Percentiles rank a stretch among this genome's conserved stretches.
These are phyloP conservation scores for Saccharomycopsis sp. DNA, from an alignment of 805 yeast genomes.

Conservation along the genomic window DNA sequence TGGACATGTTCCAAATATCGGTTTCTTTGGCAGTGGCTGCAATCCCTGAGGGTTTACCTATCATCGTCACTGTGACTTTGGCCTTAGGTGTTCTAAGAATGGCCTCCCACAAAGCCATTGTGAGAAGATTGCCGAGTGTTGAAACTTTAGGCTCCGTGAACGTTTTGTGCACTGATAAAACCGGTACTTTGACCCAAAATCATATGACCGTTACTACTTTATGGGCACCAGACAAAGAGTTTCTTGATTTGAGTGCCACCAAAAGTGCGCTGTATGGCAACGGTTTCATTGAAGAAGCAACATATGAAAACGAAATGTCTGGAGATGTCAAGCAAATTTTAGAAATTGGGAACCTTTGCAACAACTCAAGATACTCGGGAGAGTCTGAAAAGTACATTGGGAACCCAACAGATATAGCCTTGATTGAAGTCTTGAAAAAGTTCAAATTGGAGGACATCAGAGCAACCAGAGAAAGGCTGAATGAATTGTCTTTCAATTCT, in stretches of 20 bases:
- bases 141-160: slow-evolving; percentile 93
- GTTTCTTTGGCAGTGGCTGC: slow-evolving; percentile 99
- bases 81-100: slow-evolving; percentile 94
- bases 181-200: slow-evolving; percentile 84
- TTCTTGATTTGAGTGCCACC: background rate
- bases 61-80: slow-evolving; percentile 92
- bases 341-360: slow-evolving; percentile 65
- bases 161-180: slow-evolving; percentile 87
- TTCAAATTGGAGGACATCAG: slow-evolving; percentile 71
- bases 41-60: slow-evolving; percentile 97
- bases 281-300: slow-evolving; percentile 20
- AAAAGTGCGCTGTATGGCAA: background rate
- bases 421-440: slow-evolving; percentile 61
- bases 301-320: slow-evolving; percentile 37
- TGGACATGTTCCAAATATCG: slow-evolving; percentile 96
- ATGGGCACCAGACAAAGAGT: slow-evolving; percentile 25
- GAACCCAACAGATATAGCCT: slow-evolving; percentile 91
- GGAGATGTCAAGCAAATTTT: slow-evolving; percentile 47
- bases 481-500: slow-evolving; percentile 82
- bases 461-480: slow-evolving; percentile 44
- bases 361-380: slow-evolving; percentile 59
- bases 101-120: slow-evolving; percentile 93
- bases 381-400: slow-evolving; percentile 72
- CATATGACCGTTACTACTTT: slow-evolving; percentile 82
- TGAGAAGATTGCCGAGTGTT: slow-evolving; percentile 87